phyloP scores from a whole-genome alignment of 148 eudicot genomes.

The Euryodendron excelsum region DNA sequence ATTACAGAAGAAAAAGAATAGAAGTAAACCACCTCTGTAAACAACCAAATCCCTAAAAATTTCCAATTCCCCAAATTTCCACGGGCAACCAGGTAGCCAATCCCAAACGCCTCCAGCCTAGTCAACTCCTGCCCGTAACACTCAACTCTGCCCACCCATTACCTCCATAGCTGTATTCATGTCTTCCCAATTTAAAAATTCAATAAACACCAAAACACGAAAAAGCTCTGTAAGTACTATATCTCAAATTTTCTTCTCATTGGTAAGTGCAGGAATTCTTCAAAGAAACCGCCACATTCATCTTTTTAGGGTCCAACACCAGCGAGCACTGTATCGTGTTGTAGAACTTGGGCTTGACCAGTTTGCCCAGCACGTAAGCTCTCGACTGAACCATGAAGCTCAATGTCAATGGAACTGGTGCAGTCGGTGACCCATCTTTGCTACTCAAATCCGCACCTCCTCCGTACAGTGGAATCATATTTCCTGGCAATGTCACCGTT shows the following conservation, averaged over 20 bases:
- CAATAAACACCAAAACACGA: no score
- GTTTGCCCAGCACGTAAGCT: conserved; percentile 70
- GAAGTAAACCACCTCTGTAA: not conserved
- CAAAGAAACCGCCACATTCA: conserved; percentile 48
- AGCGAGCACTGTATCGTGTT: conserved; percentile 46
- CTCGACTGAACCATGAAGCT: conserved; percentile 56
- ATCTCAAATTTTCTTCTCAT: not conserved
- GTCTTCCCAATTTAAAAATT: not conserved
- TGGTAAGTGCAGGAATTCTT: conserved; percentile 49
- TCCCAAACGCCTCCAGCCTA: not conserved
- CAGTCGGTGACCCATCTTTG: conserved; percentile 30
- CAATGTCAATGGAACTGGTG: conserved; percentile 54
- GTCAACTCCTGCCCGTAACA: conserved; percentile 6
- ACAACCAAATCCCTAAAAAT: no score
- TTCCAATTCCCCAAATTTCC: no score
- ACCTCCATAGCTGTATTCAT: conserved; percentile 17
- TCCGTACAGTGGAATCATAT: conserved; percentile 64
- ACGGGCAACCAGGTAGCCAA: no score
- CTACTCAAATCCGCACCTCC: conserved; percentile 54
- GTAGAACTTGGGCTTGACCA: conserved; percentile 80
- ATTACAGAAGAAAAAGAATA: no score
- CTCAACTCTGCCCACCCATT: conserved; percentile 5
- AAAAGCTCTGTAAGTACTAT: not conserved
- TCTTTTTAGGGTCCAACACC: conserved; percentile 61
- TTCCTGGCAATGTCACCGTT: conserved; percentile 44